Evolutionary conservation across 2,329 filamentous ascomycete species (phyloP), one percentile per base, ranked within the genome.

Genomic region (Alternaria sp.): DNA sequence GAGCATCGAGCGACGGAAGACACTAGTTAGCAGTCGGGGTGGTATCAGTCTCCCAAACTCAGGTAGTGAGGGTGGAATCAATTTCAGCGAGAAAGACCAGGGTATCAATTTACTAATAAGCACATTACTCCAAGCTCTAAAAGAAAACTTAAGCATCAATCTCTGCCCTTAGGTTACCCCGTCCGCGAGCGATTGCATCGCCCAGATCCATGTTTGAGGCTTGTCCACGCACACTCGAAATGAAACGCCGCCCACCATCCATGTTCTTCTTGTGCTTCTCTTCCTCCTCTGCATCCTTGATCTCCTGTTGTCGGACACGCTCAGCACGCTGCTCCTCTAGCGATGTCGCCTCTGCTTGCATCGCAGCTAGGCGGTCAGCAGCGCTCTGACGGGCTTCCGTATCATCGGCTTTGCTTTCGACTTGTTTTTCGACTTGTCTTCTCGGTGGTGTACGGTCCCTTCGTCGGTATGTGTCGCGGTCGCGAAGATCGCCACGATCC

Each of bases 251-350:
- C 4, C 70, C 67, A 3, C 74, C 73, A 45, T 76, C 73, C 54
- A 53, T 71, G 28, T 66, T 67, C 28, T 71, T 60, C 62, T 65
- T 73, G 44, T 67, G 71, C 51, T 65, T 72, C 26, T 65, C 72
- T 36, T 75, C 74, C 49, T 78, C 76, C n/a, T 72, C 74, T 8
- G 75, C 76, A 50, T 78, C 77, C 53, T 77, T 71, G 4, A 67
- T 69, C 15, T 74, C 74, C n/a, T 71, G 71, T 45, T 67, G 66
- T 15, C 73, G 70, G 2, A 79, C 76, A 19, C 77, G 75, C 62
- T 79, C 73, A 11, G 65, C 67, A 2, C 77, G 77, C 61, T 78
- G 69, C 55, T 72, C 64, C 63, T 79, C 77, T 0, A 79, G 67
- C 6, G 73, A 73, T 7, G 70, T 65, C 1, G 77, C 77, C 44